phyloP scores from a whole-genome alignment of 2,329 filamentous ascomycete genomes.

The Sporothrix mexicana region DNA sequence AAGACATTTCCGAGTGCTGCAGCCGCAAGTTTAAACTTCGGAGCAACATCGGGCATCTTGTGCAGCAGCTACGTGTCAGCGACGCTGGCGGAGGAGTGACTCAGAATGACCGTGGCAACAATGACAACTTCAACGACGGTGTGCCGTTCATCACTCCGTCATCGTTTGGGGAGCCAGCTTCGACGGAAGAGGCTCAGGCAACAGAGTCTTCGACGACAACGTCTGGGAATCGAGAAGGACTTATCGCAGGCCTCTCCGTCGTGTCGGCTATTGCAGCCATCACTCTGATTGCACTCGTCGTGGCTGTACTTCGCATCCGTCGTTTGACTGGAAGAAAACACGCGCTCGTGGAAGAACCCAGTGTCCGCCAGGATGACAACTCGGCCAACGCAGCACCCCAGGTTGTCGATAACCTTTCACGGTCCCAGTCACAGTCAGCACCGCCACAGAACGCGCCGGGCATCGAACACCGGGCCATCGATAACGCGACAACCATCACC shows the following conservation, averaged over 20 bases:
- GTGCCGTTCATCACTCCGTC: constrained; percentile 7
- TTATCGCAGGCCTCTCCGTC: constrained; percentile 31
- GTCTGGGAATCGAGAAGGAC: background rate
- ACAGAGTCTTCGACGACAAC: background rate
- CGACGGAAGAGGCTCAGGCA: background rate
- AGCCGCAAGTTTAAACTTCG: constrained; percentile 36
- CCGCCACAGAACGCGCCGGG: background rate
- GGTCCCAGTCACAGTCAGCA: background rate
- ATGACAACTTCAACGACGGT: background rate
- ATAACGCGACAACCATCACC: background rate
- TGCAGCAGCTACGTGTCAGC: constrained; percentile 31
- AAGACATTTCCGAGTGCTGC: constrained; percentile 37
- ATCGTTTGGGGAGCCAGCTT: background rate
- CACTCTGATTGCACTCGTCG: constrained; percentile 18
- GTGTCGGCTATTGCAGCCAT: constrained; percentile 31
- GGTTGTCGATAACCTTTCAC: background rate
- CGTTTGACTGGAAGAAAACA: constrained; percentile 8
- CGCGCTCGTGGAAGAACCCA: background rate
- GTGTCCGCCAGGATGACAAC: background rate
- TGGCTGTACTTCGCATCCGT: constrained; percentile 19
- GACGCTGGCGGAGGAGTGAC: background rate
- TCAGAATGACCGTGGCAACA: background rate
- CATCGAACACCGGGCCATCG: background rate
- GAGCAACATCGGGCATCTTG: constrained; percentile 37
- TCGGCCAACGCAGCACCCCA: background rate